phyloP scores from a whole-genome alignment of 345 rosid genomes.

The Diplotaxis tenuifolia region DNA sequence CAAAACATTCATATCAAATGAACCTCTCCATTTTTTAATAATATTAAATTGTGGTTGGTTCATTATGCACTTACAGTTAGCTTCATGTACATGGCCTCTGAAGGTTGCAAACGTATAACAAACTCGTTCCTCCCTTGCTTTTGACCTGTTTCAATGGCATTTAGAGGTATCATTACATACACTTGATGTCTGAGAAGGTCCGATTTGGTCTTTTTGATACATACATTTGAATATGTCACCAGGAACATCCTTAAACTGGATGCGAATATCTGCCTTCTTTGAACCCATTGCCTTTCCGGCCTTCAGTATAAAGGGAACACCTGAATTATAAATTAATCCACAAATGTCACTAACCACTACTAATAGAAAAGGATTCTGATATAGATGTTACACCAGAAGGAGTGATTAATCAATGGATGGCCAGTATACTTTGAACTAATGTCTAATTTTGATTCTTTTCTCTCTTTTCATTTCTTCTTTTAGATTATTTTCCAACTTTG shows the following conservation, averaged over 20 bases:
- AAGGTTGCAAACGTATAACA: conserved; percentile 94
- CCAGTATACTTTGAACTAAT: background rate
- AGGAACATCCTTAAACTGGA: conserved; percentile 98
- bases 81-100: conserved; percentile 98
- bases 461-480: background rate
- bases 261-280: conserved; percentile 96
- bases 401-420: background rate
- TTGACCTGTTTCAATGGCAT: conserved; percentile 49
- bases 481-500: conserved; percentile 3
- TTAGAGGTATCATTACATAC: too few species aligned
- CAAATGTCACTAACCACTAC: background rate
- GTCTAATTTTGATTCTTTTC: background rate
- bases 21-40: too few species aligned
- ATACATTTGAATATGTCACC: conserved; percentile 95
- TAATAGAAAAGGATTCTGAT: background rate
- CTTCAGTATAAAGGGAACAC: conserved; percentile 94
- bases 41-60: background rate
- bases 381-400: background rate
- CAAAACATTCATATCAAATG: background rate
- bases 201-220: too few species aligned
- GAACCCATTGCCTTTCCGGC: conserved; percentile 98
- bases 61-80: conserved; percentile 60
- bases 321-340: conserved; percentile 45
- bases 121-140: conserved; percentile 98
- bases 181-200: too few species aligned